Evolutionary conservation across 1,139 yeast genomes (phyloP), one percentile per base, ranked within the genome.

Genomic region (Lodderomyces orthopsilosis): DNA sequence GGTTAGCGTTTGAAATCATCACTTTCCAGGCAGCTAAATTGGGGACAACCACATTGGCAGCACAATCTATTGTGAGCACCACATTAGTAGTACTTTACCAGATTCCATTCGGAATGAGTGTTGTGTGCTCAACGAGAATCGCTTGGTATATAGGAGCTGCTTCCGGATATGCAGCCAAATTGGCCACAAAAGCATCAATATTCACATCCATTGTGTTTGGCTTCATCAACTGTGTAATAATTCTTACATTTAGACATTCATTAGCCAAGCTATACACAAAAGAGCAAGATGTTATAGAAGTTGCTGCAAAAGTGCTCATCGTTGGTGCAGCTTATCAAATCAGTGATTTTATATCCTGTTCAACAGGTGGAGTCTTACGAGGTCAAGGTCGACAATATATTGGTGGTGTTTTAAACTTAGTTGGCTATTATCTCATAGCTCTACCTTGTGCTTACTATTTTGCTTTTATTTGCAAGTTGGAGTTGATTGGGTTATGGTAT

Each of bases 121-220:
- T 85, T 41, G 88, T 90, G 3, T 76, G 87, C 1, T 80, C 90
- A 10, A 84, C 93, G 0, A 73, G 93, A 63, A 75, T 85, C 37
- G 94, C 93, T 1, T 83, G 88, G 79, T 83, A 71, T 53, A 75
- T 85, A 48, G 94, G 94, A 7, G 85, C 89, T 1, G 86, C 86
- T 0, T 72, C 83, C 2, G 75, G 71, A 46, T 50, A 56, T 15
- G 68, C 83, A 0, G 79, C 84, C 0, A 56, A 62, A n/a, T 65
- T 62, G 1, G 71, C 76, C 0, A 57, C 70, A 8, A 57, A 62
- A 13, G 74, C 81, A 0, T 61, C 81, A 2, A 54, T 80, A 33
- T 40, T 59, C 6, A 50, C 71, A 1, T 69, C 83, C 0, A 47
- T 74, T 3, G 42, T 61, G 1, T 59, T 79, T 41, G 86, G 86